Percentiles rank a stretch among this genome's conserved stretches.
Evolutionary conservation across 2,329 filamentous ascomycete species (phyloP).

Genomic region (Alternaria novae-zelandiae): DNA sequence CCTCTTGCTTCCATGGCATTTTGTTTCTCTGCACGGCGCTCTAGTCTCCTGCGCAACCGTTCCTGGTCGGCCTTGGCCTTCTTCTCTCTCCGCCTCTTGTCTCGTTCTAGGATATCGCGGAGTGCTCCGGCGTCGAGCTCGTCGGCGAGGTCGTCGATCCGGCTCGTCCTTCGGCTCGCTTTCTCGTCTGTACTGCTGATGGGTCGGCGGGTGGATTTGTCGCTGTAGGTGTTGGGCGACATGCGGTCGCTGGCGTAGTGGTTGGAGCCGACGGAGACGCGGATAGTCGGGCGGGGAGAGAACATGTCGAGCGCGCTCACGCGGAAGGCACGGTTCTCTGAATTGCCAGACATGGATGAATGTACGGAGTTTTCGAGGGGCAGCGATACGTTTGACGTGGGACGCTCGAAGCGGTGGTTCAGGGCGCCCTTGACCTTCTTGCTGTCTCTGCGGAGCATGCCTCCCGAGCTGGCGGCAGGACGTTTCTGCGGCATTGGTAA

Average conservation of each 20-base stretch:
- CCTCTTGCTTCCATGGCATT: conserved; percentile 63
- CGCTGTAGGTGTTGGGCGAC: conserved; percentile 51
- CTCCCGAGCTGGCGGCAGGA: conserved; percentile 65
- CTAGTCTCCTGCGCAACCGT: conserved; percentile 68
- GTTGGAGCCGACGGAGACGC: conserved; percentile 71
- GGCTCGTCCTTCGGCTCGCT: conserved; percentile 64
- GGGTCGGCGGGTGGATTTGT: conserved; percentile 57
- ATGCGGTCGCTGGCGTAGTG: conserved; percentile 52
- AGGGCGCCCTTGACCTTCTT: conserved; percentile 67
- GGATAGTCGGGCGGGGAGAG: conserved; percentile 82
- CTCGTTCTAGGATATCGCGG: conserved; percentile 87
- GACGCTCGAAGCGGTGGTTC: conserved; percentile 65
- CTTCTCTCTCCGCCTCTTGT: conserved; percentile 78
- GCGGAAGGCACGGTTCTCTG: conserved; percentile 78
- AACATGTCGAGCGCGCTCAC: conserved; percentile 82
- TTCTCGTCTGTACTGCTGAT: conserved; percentile 54
- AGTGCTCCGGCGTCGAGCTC: conserved; percentile 84
- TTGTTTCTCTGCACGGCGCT: conserved; percentile 69
- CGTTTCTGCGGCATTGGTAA: conserved; percentile 69
- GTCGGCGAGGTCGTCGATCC: conserved; percentile 76
- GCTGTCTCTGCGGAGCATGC: conserved; percentile 68
- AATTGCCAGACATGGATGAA: conserved; percentile 76
- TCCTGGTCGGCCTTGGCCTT: conserved; percentile 73
- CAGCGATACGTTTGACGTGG: conserved; percentile 75
- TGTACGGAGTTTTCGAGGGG: conserved; percentile 76